phyloP scores from a whole-genome alignment of 2,329 filamentous ascomycete species.

The Alternaria gaisen region DNA sequence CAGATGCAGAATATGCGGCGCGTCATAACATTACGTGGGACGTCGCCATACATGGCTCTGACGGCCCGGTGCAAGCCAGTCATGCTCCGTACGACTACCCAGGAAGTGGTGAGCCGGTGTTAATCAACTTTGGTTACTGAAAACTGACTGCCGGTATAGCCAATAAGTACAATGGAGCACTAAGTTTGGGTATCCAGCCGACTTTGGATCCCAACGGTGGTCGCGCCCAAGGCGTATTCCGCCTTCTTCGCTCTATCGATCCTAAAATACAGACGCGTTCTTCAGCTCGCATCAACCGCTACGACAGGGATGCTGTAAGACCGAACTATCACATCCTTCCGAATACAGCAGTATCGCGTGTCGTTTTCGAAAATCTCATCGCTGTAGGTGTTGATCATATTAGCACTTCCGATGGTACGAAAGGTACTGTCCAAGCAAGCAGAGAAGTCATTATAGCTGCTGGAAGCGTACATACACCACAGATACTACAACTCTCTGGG shows the following conservation, averaged over 20 bases:
- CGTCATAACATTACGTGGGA: constrained; percentile 33
- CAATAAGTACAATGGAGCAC: constrained; percentile 31
- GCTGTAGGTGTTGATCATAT: constrained; percentile 33
- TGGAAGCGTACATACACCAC: constrained; percentile 67
- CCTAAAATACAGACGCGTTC: constrained; percentile 41
- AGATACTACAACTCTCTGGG: constrained; percentile 69
- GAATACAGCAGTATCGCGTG: constrained; percentile 25
- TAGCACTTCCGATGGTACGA: constrained; percentile 6
- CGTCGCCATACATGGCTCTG: constrained; percentile 27
- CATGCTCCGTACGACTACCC: constrained; percentile 38
- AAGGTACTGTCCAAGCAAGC: constrained; percentile 19
- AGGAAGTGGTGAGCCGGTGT: constrained; percentile 23
- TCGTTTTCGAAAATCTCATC: constrained; percentile 25
- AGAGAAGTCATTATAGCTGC: constrained; percentile 67
- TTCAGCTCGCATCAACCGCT: constrained; percentile 41
- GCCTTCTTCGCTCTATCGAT: constrained; percentile 38
- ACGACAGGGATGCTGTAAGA: constrained; percentile 37
- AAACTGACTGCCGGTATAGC: constrained; percentile 11
- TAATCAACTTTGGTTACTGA: background rate
- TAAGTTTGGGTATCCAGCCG: constrained; percentile 24
- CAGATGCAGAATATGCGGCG: constrained; percentile 23
- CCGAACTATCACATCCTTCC: constrained; percentile 44
- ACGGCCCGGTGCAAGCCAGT: constrained; percentile 35
- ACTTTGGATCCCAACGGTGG: constrained; percentile 31
- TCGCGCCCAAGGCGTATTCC: constrained; percentile 43